Percentiles rank a stretch among this genome's conserved stretches.
These are phyloP conservation scores for Xylariaceae sp. DNA, from an alignment of 2,329 filamentous ascomycete species.

Conservation along the genomic window DNA sequence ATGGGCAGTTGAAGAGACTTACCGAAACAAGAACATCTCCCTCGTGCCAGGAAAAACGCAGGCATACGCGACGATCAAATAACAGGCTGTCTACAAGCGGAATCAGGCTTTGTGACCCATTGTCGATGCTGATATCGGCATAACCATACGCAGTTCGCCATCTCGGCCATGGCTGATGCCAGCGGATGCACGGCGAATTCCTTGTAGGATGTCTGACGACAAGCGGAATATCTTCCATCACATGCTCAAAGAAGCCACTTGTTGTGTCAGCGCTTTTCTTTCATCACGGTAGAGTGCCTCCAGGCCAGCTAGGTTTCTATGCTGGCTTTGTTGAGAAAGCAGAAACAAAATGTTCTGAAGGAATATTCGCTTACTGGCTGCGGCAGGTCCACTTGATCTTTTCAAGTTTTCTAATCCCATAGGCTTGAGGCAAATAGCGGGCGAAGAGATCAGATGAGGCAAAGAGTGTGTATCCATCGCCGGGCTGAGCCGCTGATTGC, in stretches of 20 bases:
- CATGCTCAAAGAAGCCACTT: neutral
- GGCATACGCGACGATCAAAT: conserved; percentile 13
- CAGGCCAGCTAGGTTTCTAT: no score
- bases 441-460: conserved; percentile 11
- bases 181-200: conserved; percentile 11
- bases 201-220: conserved; percentile 12
- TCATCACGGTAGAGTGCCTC: no score
- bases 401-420: conserved; percentile 11
- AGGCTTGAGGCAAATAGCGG: conserved; percentile 12
- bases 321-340: no score
- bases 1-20: no score
- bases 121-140: conserved; percentile 9
- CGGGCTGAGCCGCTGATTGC: neutral
- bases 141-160: conserved; percentile 1
- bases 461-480: conserved; percentile 8
- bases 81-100: conserved; percentile 8
- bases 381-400: conserved; percentile 12
- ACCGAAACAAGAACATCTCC: conserved; percentile 14
- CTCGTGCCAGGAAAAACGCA: conserved; percentile 8
- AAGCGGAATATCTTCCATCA: conserved; percentile 6
- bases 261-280: no score
- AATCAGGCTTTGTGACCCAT: conserved; percentile 11
- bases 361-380: no score
- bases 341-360: no score
- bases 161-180: conserved; percentile 11